Conservation (phyloP, 2,329 filamentous ascomycete species). For the Colletotrichum sp. region DNA sequence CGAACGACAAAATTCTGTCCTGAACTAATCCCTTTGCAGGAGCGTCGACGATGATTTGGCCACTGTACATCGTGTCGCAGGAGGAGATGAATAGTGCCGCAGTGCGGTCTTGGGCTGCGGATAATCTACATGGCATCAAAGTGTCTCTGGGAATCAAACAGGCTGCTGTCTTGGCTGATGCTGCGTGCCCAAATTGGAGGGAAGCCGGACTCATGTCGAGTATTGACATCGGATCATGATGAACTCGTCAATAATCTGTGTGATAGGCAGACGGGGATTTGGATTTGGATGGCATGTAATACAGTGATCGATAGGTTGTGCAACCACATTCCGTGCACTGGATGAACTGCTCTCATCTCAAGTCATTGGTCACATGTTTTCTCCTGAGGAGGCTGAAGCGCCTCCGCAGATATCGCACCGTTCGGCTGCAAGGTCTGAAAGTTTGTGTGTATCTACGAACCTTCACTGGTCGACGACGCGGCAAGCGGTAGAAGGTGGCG, state of each 20-base stretch:
- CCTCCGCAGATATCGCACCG: not conserved
- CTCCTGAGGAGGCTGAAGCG: not conserved
- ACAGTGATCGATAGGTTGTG: not conserved
- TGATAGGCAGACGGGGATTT: not conserved
- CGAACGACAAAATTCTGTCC: not conserved
- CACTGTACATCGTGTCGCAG: conserved; percentile 21
- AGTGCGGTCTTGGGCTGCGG: conserved; percentile 20
- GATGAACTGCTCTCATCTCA: not conserved
- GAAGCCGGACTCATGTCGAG: not conserved
- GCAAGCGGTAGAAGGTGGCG: not conserved
- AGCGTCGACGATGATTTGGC: conserved; percentile 13
- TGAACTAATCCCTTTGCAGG: not conserved
- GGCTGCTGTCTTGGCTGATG: conserved; percentile 23
- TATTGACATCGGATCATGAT: not conserved
- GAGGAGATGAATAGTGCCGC: conserved; percentile 14
- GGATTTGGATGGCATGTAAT: not conserved
- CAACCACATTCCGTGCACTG: not conserved
- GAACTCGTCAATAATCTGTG: not conserved
- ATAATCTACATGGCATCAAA: conserved; percentile 20
- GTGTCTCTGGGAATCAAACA: conserved; percentile 23
- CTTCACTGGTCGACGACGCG: not conserved
- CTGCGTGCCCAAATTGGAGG: not conserved
- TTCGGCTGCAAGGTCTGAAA: not conserved
- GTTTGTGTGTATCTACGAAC: not conserved
- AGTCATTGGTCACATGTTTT: not conserved